A percentile compares a stretch with the other conserved stretches of the same genome.
phyloP scores from a whole-genome alignment of 352 stramenopile genomes.

The Globisporangium yorkense region DNA sequence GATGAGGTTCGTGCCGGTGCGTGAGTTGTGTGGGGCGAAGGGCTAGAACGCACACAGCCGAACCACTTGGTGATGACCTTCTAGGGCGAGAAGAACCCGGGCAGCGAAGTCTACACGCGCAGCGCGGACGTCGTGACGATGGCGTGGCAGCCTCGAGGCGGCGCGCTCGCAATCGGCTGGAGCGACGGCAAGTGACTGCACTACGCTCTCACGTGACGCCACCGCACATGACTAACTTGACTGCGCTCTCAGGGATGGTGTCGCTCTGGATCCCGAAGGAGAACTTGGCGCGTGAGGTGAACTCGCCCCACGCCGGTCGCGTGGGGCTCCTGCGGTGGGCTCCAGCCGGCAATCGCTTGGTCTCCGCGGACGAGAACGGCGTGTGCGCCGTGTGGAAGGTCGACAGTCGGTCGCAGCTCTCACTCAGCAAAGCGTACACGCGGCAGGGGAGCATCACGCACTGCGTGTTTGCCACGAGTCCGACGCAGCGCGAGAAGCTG shows the following conservation, averaged over 20 bases:
- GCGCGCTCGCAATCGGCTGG: conserved; percentile 77
- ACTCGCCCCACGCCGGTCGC: conserved; percentile 69
- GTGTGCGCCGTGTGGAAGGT: conserved; percentile 85
- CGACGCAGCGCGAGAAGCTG: conserved; percentile 29
- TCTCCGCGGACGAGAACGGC: conserved; percentile 87
- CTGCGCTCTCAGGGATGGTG: conserved; percentile 46
- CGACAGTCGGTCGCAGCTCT: conserved; percentile 71
- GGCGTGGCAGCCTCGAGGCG: conserved; percentile 81
- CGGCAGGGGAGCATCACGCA: conserved; percentile 85
- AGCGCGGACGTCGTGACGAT: conserved; percentile 71
- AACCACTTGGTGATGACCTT: background rate
- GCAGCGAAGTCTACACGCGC: conserved; percentile 48
- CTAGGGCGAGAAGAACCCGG: conserved; percentile 63
- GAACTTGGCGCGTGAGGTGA: conserved; percentile 63
- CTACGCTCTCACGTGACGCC: background rate
- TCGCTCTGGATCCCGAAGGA: conserved; percentile 81
- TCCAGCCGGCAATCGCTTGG: conserved; percentile 76
- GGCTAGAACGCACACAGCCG: background rate
- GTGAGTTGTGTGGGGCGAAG: background rate
- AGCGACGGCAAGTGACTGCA: conserved; percentile 41
- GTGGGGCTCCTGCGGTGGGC: conserved; percentile 87
- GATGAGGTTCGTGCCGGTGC: conserved; percentile 54
- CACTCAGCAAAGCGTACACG: conserved; percentile 77
- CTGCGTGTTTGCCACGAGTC: conserved; percentile 74
- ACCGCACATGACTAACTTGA: too few species aligned